Conservation (phyloP, 1,284 basidiomycete species). For the Albatrellus sp. region DNA sequence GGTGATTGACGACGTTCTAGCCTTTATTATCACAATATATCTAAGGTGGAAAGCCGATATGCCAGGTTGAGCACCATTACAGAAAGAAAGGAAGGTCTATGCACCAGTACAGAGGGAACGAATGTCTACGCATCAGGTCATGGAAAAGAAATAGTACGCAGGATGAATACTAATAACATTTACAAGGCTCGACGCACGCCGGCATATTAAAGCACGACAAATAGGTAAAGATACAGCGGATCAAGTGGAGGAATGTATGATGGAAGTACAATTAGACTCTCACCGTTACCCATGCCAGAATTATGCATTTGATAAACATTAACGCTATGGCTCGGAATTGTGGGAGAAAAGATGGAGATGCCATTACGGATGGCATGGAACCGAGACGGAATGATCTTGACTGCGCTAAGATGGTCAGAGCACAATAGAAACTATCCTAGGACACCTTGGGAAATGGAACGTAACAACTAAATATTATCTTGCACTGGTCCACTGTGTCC, state of each 20-base stretch:
- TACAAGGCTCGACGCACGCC: not conserved
- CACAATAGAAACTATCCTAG: not conserved
- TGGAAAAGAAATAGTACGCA: not conserved
- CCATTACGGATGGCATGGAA: not conserved
- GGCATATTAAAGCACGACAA: not conserved
- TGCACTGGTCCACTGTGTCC: not conserved
- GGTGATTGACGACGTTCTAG: too few relatives aligned
- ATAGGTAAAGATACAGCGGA: not conserved
- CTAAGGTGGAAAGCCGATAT: too few relatives aligned
- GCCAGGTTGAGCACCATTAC: too few relatives aligned
- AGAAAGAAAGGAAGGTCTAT: not conserved
- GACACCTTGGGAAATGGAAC: not conserved
- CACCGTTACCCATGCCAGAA: not conserved
- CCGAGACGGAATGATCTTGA: not conserved
- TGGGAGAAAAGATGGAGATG: too few relatives aligned
- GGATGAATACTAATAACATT: not conserved
- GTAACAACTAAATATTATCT: not conserved
- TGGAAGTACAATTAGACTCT: not conserved
- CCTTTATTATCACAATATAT: too few relatives aligned
- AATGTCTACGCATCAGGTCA: not conserved
- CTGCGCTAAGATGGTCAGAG: not conserved
- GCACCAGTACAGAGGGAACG: not conserved
- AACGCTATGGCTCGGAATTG: too few relatives aligned
- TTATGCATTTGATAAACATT: too few relatives aligned
- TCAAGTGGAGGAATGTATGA: not conserved